A percentile compares a stretch with the other conserved stretches of the same genome.
Evolutionary conservation across 345 rosid genomes (phyloP).

Genomic region (Lepidium sativum): DNA sequence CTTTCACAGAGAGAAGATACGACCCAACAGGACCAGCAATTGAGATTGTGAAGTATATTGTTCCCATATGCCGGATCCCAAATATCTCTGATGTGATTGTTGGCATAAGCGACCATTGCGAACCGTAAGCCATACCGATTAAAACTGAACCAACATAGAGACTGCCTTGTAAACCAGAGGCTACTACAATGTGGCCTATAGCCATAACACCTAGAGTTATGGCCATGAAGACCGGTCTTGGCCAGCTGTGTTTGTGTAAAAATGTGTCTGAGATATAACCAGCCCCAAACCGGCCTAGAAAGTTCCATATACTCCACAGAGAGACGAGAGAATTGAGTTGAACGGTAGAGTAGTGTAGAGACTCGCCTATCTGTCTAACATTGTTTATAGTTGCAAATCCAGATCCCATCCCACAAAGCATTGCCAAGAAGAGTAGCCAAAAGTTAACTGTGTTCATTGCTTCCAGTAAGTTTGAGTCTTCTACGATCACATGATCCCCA

Average conservation of each 20-base stretch:
- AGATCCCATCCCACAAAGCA: conserved; percentile 73
- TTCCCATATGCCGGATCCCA: conserved; percentile 76
- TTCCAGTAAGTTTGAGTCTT: conserved; percentile 41
- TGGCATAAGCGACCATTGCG: conserved; percentile 86
- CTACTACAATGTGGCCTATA: conserved; percentile 54
- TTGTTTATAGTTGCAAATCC: conserved; percentile 77
- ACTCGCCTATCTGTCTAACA: conserved; percentile 80
- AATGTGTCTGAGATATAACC: conserved; percentile 66
- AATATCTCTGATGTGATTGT: conserved; percentile 66
- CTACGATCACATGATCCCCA: conserved; percentile 14
- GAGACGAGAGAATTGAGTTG: conserved; percentile 69
- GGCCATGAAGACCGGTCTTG: conserved; percentile 66
- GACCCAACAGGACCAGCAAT: conserved; percentile 81
- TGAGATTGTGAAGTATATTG: conserved; percentile 73
- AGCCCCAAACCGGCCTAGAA: conserved; percentile 81
- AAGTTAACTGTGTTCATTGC: conserved; percentile 55
- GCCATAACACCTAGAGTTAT: conserved; percentile 51
- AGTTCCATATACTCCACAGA: conserved; percentile 82
- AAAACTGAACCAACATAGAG: conserved; percentile 61
- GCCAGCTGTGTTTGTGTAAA: conserved; percentile 51
- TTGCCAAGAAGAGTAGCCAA: conserved; percentile 72
- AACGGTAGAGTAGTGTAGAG: conserved; percentile 55
- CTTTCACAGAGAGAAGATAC: conserved; percentile 69
- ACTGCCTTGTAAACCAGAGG: conserved; percentile 52
- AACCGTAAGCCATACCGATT: conserved; percentile 77